Base-by-base conservation (phyloP, 2,329 filamentous ascomycete genomes). In the Penicillium brevicompactum region DNA sequence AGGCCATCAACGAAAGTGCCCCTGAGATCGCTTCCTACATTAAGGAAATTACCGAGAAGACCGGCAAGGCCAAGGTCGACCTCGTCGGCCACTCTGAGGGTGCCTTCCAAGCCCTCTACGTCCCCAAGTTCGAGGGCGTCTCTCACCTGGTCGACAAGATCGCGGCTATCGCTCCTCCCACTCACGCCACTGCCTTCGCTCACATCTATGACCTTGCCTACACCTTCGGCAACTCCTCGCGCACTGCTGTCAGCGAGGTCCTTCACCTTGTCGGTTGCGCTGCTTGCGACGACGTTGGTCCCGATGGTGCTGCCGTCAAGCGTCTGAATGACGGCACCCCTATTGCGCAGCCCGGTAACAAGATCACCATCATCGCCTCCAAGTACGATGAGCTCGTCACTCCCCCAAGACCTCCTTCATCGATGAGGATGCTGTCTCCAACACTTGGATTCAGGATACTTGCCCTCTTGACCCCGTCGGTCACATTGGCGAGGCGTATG, bases 1-100 rank as follows among this genome's bases (percentile, higher is more conserved):
- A 66, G 18, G 57, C 72, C 6, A 75, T 78, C 65, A 60, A 59
- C 40, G 65, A 72, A n/a, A 77, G 75, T 11, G 71, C 75, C 3
- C 53, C 54, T 9, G 71, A 78, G 43, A 74, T 78, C 49, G 76
- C 75, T 2, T 63, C 53, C 2, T 78, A 76, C 60, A 67, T 78
- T 51, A 66, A 63, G 18, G 65, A 74, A 38, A 74, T 78, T 0
- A 56, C 62, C 14, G 49, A 65, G 5, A 66, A 69, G 54, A 76
- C 75, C 2, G 71, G 70, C 9, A 70, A 72, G 4, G 42, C 51
- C n/a, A 75, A 74, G 46, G 65, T 78, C 30, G 70, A 78, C 51
- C 54, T 78, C 1, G 74, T 78, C 14, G 76, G 76, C 7, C 76
- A 78, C 59, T 78, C 76, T 2, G 76, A 78, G 59, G 76, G 76